These are phyloP conservation scores for Hypoxylon sp. DNA, from an alignment of 2,329 filamentous ascomycete species.

Conservation along the genomic window DNA sequence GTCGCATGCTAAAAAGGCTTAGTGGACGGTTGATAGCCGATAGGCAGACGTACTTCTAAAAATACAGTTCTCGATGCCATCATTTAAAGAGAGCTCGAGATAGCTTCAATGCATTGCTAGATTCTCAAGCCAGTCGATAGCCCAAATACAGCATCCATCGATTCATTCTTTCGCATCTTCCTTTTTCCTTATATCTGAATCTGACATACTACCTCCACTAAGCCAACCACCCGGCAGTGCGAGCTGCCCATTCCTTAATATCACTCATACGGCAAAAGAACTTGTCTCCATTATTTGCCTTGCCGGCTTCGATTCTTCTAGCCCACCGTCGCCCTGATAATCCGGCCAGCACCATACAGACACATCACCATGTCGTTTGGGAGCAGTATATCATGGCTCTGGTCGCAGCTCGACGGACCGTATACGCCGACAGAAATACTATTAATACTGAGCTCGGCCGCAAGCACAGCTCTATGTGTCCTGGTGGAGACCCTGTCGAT, in stretches of 20 bases:
- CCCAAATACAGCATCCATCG: too few species aligned
- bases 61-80: slow-evolving; percentile 5
- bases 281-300: background rate
- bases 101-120: background rate
- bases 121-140: too few species aligned
- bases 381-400: background rate
- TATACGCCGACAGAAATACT: slow-evolving; percentile 17
- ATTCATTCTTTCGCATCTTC: too few species aligned
- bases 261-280: background rate
- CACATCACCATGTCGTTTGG: slow-evolving; percentile 9
- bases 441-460: slow-evolving; percentile 20
- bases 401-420: background rate
- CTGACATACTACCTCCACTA: background rate
- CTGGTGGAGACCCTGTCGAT: slow-evolving; percentile 15
- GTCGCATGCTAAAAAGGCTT: background rate
- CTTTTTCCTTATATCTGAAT: background rate
- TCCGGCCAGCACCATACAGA: background rate
- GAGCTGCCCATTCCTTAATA: background rate
- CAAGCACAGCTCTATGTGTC: slow-evolving; percentile 17
- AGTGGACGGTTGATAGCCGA: too few species aligned
- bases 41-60: slow-evolving; percentile 15
- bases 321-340: background rate
- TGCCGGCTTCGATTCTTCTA: background rate
- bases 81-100: background rate
- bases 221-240: background rate